Conservation (phyloP, 176 grass and related monocot species). For the Canna indica region DNA sequence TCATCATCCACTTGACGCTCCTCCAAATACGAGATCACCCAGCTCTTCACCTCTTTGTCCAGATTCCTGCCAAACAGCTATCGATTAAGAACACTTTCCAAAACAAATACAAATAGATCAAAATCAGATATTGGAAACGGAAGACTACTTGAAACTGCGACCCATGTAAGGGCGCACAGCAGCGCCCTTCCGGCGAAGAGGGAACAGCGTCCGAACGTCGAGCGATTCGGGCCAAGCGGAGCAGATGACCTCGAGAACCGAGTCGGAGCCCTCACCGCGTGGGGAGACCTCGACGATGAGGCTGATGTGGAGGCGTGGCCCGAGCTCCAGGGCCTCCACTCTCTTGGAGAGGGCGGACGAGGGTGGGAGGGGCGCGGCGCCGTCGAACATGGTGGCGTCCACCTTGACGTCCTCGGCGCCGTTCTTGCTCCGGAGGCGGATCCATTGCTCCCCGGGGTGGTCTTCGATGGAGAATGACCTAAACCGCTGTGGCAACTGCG, state of each 20-base stretch:
- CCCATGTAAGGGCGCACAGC: slow-evolving; percentile 18
- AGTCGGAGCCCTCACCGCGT: slow-evolving; percentile 15
- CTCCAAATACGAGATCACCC: slow-evolving; percentile 48
- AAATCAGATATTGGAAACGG: background rate
- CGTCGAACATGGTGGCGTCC: slow-evolving; percentile 88
- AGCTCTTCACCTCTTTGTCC: slow-evolving; percentile 28
- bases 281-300: slow-evolving; percentile 70
- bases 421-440: slow-evolving; percentile 44
- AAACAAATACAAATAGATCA: slow-evolving; percentile 8
- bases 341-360: slow-evolving; percentile 34
- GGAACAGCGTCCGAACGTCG: slow-evolving; percentile 46
- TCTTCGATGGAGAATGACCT: slow-evolving; percentile 67
- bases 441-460: slow-evolving; percentile 76
- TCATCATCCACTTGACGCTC: slow-evolving; percentile 57
- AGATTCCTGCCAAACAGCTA: slow-evolving; percentile 31
- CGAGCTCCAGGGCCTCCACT: slow-evolving; percentile 47
- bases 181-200: slow-evolving; percentile 22
- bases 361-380: slow-evolving; percentile 32
- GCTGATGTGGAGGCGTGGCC: slow-evolving; percentile 68
- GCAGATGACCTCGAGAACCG: slow-evolving; percentile 62
- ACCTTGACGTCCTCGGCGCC: slow-evolving; percentile 57
- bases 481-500: slow-evolving; percentile 43
- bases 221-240: slow-evolving; percentile 77
- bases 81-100: slow-evolving; percentile 1
- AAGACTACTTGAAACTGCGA: slow-evolving; percentile 42